Percentiles rank a stretch among this genome's conserved stretches.
These are phyloP conservation scores for Pyronema domesticum DNA, from an alignment of 495 filamentous ascomycete species.

Conservation along the genomic window DNA sequence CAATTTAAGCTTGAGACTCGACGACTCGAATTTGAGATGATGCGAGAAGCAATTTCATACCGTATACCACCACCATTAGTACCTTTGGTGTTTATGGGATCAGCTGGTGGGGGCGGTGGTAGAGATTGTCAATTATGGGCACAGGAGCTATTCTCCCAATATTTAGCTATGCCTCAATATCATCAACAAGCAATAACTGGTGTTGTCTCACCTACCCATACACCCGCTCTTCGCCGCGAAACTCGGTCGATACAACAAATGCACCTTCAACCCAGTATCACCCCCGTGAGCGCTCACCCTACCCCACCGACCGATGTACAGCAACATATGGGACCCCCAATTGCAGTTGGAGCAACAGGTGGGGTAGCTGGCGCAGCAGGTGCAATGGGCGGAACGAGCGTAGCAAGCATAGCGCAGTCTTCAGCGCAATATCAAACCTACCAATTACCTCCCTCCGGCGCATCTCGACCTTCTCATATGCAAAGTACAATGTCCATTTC, in stretches of 20 bases:
- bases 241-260: slow-evolving; percentile 19
- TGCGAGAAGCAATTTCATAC: slow-evolving; percentile 58
- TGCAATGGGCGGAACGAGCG: too few relatives aligned
- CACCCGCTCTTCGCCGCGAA: slow-evolving; percentile 30
- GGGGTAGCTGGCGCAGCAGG: slow-evolving; percentile 13
- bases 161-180: slow-evolving; percentile 37
- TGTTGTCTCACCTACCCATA: slow-evolving; percentile 33
- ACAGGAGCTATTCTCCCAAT: slow-evolving; percentile 45
- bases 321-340: slow-evolving; percentile 12
- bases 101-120: slow-evolving; percentile 34
- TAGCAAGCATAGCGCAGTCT: not conserved
- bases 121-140: slow-evolving; percentile 32
- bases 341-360: slow-evolving; percentile 27
- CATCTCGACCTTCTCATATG: slow-evolving; percentile 25
- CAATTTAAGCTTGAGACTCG: slow-evolving; percentile 59
- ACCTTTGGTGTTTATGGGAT: slow-evolving; percentile 74
- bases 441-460: slow-evolving; percentile 21
- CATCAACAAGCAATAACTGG: slow-evolving; percentile 22
- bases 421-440: slow-evolving; percentile 1
- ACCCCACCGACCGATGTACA: slow-evolving; percentile 20
- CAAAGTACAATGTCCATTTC: slow-evolving; percentile 36
- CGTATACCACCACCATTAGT: slow-evolving; percentile 76
- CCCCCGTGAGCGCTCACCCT: slow-evolving; percentile 4
- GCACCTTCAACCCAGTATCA: not conserved
- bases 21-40: slow-evolving; percentile 65